Evolutionary conservation across 1,284 basidiomycete species (phyloP).

Genomic region (Wolfiporia cocos): DNA sequence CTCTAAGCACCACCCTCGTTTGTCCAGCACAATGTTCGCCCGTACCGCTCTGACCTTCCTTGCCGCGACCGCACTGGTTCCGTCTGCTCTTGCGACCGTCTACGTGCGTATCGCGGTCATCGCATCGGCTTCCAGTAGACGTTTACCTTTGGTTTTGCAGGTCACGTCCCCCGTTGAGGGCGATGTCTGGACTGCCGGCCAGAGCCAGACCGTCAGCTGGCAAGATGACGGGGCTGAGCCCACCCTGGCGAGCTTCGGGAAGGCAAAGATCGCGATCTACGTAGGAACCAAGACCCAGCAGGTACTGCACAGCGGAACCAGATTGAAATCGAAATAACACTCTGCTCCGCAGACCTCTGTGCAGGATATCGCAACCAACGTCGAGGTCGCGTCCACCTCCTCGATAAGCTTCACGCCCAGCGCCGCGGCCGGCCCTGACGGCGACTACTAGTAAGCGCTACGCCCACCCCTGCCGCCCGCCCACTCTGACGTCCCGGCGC

Average conservation of each 20-base stretch:
- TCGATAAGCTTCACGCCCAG: slow-evolving; percentile 56
- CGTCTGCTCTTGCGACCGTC: slow-evolving; percentile 50
- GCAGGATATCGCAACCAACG: slow-evolving; percentile 48
- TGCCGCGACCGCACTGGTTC: slow-evolving; percentile 46
- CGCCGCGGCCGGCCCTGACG: slow-evolving; percentile 54
- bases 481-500: not conserved
- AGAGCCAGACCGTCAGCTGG: slow-evolving; percentile 60
- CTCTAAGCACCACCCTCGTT: slow-evolving; percentile 32
- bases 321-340: too few species aligned
- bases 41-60: slow-evolving; percentile 31
- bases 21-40: slow-evolving; percentile 41
- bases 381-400: slow-evolving; percentile 55
- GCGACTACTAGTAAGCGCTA: slow-evolving; percentile 48
- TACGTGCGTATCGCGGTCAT: slow-evolving; percentile 44
- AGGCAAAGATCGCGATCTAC: slow-evolving; percentile 61
- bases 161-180: slow-evolving; percentile 52
- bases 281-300: slow-evolving; percentile 57
- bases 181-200: slow-evolving; percentile 53
- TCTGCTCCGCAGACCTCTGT: slow-evolving; percentile 56
- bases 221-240: slow-evolving; percentile 55
- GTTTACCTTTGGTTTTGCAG: slow-evolving; percentile 32
- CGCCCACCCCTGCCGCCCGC: not conserved
- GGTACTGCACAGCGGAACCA: too few species aligned
- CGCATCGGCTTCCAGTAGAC: not conserved
- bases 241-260: slow-evolving; percentile 52